Evolutionary conservation across 805 yeast species (phyloP), one percentile per base, ranked within the genome.

Genomic region (Lipomyces spencermartinsiae): DNA sequence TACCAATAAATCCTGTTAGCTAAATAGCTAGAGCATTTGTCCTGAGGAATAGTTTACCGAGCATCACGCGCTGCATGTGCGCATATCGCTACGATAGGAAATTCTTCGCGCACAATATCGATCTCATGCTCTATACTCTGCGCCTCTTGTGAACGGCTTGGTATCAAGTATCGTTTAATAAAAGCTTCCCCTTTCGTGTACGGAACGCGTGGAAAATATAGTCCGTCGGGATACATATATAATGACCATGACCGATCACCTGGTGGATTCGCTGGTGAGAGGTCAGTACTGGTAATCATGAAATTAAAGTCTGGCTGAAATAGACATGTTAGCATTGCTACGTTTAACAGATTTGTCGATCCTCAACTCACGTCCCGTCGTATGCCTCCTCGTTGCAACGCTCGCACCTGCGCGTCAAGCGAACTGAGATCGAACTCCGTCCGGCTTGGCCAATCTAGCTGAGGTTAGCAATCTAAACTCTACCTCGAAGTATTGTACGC

Each of bases 21-120:
- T 2, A 25, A 25, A 25, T 12, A 7, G 57, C 57, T 12, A 53
- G 9, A 25, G 2, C 33, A 7, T 7, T 2, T 12, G 14, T 1
- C 22, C 2, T 7, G 8, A 43, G 49, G 1, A n/a, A 6, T 2
- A n/a, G 19, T 19, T 12, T 64, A 68, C 71, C 71, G 34, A 0
- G 80, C 76, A 74, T 90, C 95, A 69, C 94, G 76, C 58, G 83
- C 76, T 0, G 81, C 73, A 74, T 90, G 95, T 0, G 92, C 93
- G 77, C 95, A 90, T 0, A 88, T 83, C 34, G 89, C 76, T 0
- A 88, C 78, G 53, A 84, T 60, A 9, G 76, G 75, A 29, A 55
- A 56, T 53, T 58, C 43, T 6, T 33, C 57, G 53, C 53, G 2
- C 68, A 63, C 25, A 37, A 37, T 35, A 12, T 60, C 66, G 14